These are phyloP conservation scores for Neofusicoccum ribis DNA, from an alignment of 2,329 filamentous ascomycete species.

Conservation along the genomic window DNA sequence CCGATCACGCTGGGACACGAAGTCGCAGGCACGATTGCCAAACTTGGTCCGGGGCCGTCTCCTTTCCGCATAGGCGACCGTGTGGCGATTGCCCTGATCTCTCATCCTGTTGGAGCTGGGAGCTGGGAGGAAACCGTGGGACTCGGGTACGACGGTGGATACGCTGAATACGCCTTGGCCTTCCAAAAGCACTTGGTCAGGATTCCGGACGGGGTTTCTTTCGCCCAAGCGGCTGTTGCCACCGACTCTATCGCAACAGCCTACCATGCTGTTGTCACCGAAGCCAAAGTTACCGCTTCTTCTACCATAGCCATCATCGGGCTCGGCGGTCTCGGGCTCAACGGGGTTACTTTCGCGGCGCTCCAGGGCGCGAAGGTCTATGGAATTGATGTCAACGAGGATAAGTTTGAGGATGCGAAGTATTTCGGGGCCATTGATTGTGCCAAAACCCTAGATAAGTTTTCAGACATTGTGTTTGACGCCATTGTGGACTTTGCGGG, in stretches of 20 bases:
- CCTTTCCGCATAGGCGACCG: background rate
- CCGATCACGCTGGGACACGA: slow-evolving; percentile 20
- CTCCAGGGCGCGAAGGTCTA: background rate
- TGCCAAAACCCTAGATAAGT: background rate
- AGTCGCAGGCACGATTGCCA: slow-evolving; percentile 3
- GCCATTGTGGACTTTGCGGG: background rate
- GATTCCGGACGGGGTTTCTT: slow-evolving; percentile 16
- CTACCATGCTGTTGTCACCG: slow-evolving; percentile 15
- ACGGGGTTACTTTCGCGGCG: background rate
- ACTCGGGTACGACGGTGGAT: background rate
- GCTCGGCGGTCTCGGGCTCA: background rate
- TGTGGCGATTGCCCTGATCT: background rate
- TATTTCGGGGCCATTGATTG: background rate
- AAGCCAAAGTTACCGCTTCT: background rate
- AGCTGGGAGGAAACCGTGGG: background rate
- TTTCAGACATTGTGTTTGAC: background rate
- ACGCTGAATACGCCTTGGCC: background rate
- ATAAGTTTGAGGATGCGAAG: background rate
- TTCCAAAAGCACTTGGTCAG: background rate
- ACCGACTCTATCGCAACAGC: slow-evolving; percentile 19
- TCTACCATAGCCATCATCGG: background rate
- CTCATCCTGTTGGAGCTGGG: background rate
- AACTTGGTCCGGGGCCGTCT: background rate
- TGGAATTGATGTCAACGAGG: background rate
- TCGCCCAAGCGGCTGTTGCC: slow-evolving; percentile 17